phyloP scores from a whole-genome alignment of 768 basidiomycete species.

The Brasilioporus rufonigricans region DNA sequence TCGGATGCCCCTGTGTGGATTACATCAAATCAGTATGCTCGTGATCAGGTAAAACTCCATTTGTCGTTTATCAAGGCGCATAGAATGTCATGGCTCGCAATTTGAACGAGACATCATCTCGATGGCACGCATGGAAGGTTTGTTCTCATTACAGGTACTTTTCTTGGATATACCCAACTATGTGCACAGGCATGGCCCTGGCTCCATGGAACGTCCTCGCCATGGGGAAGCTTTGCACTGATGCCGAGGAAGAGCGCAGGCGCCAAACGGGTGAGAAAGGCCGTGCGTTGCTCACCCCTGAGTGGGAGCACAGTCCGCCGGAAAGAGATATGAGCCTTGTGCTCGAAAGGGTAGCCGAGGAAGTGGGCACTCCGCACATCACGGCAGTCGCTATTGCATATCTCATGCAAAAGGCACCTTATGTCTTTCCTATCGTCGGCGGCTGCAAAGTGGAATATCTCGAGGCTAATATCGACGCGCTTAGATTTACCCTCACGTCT shows the following conservation, averaged over 20 bases:
- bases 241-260: slow-evolving; percentile 27
- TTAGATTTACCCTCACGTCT: slow-evolving; percentile 33
- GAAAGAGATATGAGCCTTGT: slow-evolving; percentile 34
- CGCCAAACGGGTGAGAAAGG: slow-evolving; percentile 37
- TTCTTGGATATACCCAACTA: slow-evolving; percentile 1
- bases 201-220: slow-evolving; percentile 37
- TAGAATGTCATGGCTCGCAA: slow-evolving; percentile 45
- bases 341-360: slow-evolving; percentile 38
- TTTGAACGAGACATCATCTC: slow-evolving; percentile 55
- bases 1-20: slow-evolving; percentile 48
- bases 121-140: slow-evolving; percentile 28
- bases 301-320: slow-evolving; percentile 34
- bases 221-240: slow-evolving; percentile 27
- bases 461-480: slow-evolving; percentile 38
- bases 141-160: not conserved
- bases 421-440: slow-evolving; percentile 41
- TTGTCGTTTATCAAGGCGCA: slow-evolving; percentile 49
- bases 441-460: slow-evolving; percentile 43
- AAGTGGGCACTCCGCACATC: slow-evolving; percentile 37
- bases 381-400: slow-evolving; percentile 41
- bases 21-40: slow-evolving; percentile 47
- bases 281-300: slow-evolving; percentile 19
- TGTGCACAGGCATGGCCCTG: slow-evolving; percentile 17
- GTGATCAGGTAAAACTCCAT: slow-evolving; percentile 48
- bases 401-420: slow-evolving; percentile 41